Conservation (phyloP, 1,139 yeast species). For the Lodderomyces theae region DNA sequence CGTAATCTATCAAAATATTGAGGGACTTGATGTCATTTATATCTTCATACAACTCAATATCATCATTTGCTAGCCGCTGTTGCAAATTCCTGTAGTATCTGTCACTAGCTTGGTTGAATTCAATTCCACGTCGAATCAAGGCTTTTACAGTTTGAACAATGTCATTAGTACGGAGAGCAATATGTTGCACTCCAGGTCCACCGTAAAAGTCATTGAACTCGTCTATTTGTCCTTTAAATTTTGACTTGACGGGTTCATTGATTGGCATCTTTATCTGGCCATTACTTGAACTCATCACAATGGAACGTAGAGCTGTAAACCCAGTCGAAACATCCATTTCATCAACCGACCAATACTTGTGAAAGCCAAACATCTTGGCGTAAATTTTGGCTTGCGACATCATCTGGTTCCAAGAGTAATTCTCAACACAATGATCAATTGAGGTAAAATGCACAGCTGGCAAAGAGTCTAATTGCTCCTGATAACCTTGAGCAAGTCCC, state of each 20-base stretch:
- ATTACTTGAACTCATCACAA: conserved; percentile 71
- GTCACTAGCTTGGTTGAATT: conserved; percentile 59
- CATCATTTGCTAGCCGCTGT: conserved; percentile 37
- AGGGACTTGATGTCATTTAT: conserved; percentile 36
- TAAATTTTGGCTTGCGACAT: conserved; percentile 55
- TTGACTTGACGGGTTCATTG: conserved; percentile 76
- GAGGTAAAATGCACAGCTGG: conserved; percentile 36
- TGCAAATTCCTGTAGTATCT: conserved; percentile 53
- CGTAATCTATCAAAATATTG: conserved; percentile 72
- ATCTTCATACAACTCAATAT: conserved; percentile 46
- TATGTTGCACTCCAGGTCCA: conserved; percentile 83
- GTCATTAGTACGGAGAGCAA: conserved; percentile 63
- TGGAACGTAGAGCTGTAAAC: conserved; percentile 65
- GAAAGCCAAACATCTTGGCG: conserved; percentile 65
- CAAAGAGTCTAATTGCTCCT: conserved; percentile 17
- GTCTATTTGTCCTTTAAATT: conserved; percentile 71
- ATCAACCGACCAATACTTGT: conserved; percentile 80
- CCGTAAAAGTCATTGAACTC: conserved; percentile 72
- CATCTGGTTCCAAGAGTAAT: conserved; percentile 71
- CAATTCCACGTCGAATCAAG: conserved; percentile 61
- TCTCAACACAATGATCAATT: conserved; percentile 81
- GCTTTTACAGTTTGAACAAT: conserved; percentile 56
- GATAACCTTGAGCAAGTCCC: conserved; percentile 9
- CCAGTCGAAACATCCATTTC: conserved; percentile 69
- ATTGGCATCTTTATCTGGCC: conserved; percentile 75